These are phyloP conservation scores for Stephania cephalantha DNA, from an alignment of 164 flowering plant genomes.

Conservation along the genomic window DNA sequence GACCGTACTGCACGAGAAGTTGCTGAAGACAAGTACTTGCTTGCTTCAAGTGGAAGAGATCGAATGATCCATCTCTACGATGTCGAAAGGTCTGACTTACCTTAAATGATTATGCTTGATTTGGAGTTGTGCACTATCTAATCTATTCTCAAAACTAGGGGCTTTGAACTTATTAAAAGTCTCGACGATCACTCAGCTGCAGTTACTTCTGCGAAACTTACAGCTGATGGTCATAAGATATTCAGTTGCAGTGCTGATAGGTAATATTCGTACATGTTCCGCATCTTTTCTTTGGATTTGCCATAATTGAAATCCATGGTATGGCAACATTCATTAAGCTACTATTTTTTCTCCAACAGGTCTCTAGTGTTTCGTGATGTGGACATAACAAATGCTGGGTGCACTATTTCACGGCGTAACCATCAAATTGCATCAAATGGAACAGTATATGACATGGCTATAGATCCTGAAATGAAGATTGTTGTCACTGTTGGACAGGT, in stretches of 20 bases:
- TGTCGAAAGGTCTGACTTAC: slow-evolving; percentile 42
- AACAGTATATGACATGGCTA: slow-evolving; percentile 56
- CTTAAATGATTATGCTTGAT: neutral
- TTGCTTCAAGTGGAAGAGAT: slow-evolving; percentile 70
- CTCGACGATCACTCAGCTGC: slow-evolving; percentile 66
- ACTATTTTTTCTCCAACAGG: slow-evolving; percentile 27
- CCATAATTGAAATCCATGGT: neutral
- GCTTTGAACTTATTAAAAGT: slow-evolving; percentile 49
- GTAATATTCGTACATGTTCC: slow-evolving; percentile 24
- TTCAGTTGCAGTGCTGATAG: slow-evolving; percentile 69
- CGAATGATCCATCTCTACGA: slow-evolving; percentile 54
- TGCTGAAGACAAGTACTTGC: slow-evolving; percentile 27
- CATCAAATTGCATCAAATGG: slow-evolving; percentile 52
- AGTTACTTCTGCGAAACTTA: slow-evolving; percentile 50
- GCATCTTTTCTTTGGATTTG: neutral
- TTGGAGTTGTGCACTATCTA: neutral
- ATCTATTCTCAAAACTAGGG: slow-evolving; percentile 33
- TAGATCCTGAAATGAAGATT: slow-evolving; percentile 44
- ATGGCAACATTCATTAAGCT: neutral
- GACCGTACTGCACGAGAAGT: slow-evolving; percentile 9
- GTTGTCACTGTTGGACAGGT: slow-evolving; percentile 75
- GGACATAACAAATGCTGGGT: slow-evolving; percentile 24
- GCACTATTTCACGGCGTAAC: slow-evolving; percentile 28
- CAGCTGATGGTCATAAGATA: slow-evolving; percentile 37
- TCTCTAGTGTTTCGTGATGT: slow-evolving; percentile 55